Evolutionary conservation across 2,329 filamentous ascomycete genomes (phyloP), one percentile per base, ranked within the genome.

Genomic region (Juglanconis juglandina): DNA sequence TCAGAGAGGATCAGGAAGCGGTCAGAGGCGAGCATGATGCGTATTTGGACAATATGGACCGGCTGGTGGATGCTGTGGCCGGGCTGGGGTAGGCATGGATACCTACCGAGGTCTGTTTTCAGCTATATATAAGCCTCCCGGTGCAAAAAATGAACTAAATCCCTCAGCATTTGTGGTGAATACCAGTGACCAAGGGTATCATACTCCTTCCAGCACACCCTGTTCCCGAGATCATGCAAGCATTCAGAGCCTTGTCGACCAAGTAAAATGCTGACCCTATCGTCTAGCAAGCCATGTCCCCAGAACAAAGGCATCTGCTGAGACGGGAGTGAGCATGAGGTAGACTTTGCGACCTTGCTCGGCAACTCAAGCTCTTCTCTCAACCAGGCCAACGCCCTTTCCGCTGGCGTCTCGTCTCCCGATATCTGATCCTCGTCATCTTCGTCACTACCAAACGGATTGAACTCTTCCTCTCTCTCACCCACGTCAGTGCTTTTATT

Each of bases 1-100:
- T 78, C 0, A 68, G 75, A 33, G 79, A 83, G 65, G 73, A 81
- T 63, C 76, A 77, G 72, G 70, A 71, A 9, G 56, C 64, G 3
- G 71, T 81, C 0, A 73, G 69, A 39, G 58, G 51, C 6, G 77
- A 81, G 64, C 73, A 77, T 56, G 76, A 80, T 46, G 56, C 55
- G 13, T 72, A 71, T 53, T 60, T 72, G 1, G 66, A 69, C 30
- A 57, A 57, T 14, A 69, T 69, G 67, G 35, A 59, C 14, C 39
- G 35, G 1, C 56, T 69, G 11, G 59, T 60, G 4, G 58, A 50
- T 10, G 47, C 48, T 4, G 60, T 68, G 17, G 44, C 58, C 13
- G 35, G 39, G 6, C 14, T 68, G 1, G n/a, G 46, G 2, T 51
- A 13, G 41, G 39, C 6, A 42, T 9, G n/a, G 11, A 42, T 42